Evolutionary conservation across 2,329 filamentous ascomycete species (phyloP), one percentile per base, ranked within the genome.

Genomic region (Curvularia sp.): DNA sequence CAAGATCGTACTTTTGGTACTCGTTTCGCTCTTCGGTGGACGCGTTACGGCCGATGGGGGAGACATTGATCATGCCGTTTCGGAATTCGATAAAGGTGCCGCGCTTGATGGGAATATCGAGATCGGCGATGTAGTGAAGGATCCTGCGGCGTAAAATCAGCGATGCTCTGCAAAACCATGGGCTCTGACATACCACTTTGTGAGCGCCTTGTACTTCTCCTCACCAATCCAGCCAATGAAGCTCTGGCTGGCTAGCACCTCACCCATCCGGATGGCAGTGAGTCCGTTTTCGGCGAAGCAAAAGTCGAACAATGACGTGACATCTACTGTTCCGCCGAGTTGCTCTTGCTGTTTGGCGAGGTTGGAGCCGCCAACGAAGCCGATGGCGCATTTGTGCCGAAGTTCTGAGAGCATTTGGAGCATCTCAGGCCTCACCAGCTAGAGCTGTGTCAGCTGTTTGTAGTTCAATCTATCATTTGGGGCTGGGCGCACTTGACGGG

Each of bases 271-370:
- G 84, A 86, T 96, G 42, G 94, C 95, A 1, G 91, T 96, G 68
- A 99, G 87, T 10, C 95, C 95, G 81, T 99, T 99, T 83, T 99
- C 95, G 58, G 93, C 84, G 82, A 99, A 99, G 86, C 90, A 95
- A 82, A 92, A 99, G 83, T 99, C 95, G 83, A 99, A 99, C 72
- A 98, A 88, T 61, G 87, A 83, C 51, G 88, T 93, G 61, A 98
- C 94, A 68, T 82, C 77, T 68, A 89, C 77, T 5, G 65, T 50
- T 3, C 86, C 84, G 76, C 93, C 93, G 61, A 98, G 86, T 82
- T 98, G 94, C 80, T 98, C 95, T 80, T 98, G 92, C 81, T 98
- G 95, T 83, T 99, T 98, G 77, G 79, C 81, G 63, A 97, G 86
- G 83, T 98, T 90, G 71, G 91, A 95, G 76, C 95, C 95, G 73